Base-by-base conservation (phyloP, 2,329 filamentous ascomycete genomes). In the Sordariomycetes sp. region DNA sequence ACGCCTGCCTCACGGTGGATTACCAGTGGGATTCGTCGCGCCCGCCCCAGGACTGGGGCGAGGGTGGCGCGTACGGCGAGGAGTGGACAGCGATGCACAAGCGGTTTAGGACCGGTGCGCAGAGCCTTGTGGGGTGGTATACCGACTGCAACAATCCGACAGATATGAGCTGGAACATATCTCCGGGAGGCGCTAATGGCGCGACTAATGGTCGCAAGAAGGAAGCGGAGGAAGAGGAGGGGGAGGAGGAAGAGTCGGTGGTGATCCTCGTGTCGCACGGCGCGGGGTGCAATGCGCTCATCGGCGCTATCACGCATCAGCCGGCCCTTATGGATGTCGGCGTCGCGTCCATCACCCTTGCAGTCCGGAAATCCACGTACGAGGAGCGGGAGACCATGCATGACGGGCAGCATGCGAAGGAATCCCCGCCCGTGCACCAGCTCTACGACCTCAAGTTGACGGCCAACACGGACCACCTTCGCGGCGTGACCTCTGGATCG, bases 81-180 rank as follows among this genome's bases (percentile, higher is more conserved):
- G 94, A 97, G 71, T 99, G 94, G 94, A 88, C 90, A 34, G 79
- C 85, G 3, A 97, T 99, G 94, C 94, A 99, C 71, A 87, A 86
- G 68, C 83, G 94, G 24, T 96, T 97, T 66, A 82, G 91, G 43
- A 82, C 79, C 61, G 93, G 93, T 1, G 71, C 97, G 46, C 85
- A 89, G 63, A 83, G 83, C 52, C 81, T 97, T 74, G 76, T 97
- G 14, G 80, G 87, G 60, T 97, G 91, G 89, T 99, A 99, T 68
- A 78, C 68, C 65, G 83, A 70, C 62, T 76, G 72, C 8, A 77
- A 81, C 34, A 71, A 75, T 28, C 77, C 80, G 2, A 75, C 76
- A 11, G 75, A 80, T 51, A 75, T 80, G 69, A 74, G 78, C 16
- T 78, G 78, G 10, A 78, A 73, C 59, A 72, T 35, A 14, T 14